A percentile compares a stretch with the other conserved stretches of the same genome.
Conservation (phyloP, 2,329 filamentous ascomycete genomes). For the Claviceps paspali region DNA sequence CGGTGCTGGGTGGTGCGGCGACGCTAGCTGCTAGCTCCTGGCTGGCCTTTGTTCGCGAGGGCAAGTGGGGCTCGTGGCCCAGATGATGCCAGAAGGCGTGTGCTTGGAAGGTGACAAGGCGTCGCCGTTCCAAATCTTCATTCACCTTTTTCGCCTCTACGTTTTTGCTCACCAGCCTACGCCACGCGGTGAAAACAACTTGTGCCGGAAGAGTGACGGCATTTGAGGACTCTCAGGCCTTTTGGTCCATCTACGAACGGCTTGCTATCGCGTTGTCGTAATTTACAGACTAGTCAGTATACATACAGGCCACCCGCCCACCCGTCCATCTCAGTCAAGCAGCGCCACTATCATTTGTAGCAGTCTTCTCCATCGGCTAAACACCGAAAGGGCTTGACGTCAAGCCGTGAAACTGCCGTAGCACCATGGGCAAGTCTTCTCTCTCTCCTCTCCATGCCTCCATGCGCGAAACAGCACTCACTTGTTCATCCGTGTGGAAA, state of each 20-base stretch:
- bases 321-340: not conserved
- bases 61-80: not conserved
- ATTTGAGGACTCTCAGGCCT: too few relatives aligned
- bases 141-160: too few relatives aligned
- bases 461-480: not conserved
- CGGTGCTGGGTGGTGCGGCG: too few relatives aligned
- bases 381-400: not conserved
- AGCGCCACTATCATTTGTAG: slow-evolving; percentile 4
- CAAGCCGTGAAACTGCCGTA: not conserved
- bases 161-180: not conserved
- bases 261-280: not conserved
- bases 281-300: too few relatives aligned
- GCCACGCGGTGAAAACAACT: too few relatives aligned
- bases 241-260: not conserved
- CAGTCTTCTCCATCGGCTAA: not conserved
- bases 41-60: not conserved
- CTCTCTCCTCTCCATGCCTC: too few relatives aligned
- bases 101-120: not conserved
- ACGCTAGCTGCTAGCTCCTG: too few relatives aligned
- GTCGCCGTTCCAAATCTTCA: not conserved
- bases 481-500: not conserved
- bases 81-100: too few relatives aligned
- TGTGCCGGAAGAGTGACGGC: too few relatives aligned
- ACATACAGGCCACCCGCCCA: too few relatives aligned
- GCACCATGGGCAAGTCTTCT: not conserved